Conservation (phyloP, 306 rosid genomes). For the Vigna mungo region DNA sequence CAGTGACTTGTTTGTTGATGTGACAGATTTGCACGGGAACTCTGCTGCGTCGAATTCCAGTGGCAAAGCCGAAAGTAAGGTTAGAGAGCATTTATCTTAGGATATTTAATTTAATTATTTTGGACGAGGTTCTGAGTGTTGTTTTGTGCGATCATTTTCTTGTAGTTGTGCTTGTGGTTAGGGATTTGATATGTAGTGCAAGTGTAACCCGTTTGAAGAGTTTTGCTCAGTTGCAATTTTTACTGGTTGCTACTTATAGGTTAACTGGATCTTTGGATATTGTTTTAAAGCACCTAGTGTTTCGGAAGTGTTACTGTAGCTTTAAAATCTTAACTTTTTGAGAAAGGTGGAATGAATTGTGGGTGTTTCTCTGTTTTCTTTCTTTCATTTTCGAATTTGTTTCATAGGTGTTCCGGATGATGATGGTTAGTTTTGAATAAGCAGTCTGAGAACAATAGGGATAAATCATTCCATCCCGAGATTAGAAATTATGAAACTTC, state of each 20-base stretch:
- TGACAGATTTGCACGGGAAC: slow-evolving; percentile 57
- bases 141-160: slow-evolving; percentile 22
- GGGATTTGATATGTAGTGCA: slow-evolving; percentile 5
- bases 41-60: slow-evolving; percentile 45
- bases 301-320: neutral
- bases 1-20: slow-evolving; percentile 43
- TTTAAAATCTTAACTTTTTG: slow-evolving; percentile 1
- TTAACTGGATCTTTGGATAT: slow-evolving; percentile 2
- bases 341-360: neutral
- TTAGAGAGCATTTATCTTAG: slow-evolving; percentile 52
- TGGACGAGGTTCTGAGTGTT: neutral
- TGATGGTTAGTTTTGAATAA: slow-evolving; percentile 9
- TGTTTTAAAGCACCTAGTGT: neutral
- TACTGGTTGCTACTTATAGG: neutral
- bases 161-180: neutral
- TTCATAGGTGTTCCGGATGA: neutral
- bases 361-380: slow-evolving; percentile 13
- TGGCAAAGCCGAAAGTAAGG: slow-evolving; percentile 62
- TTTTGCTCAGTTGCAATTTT: neutral
- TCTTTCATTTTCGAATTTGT: neutral
- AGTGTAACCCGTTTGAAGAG: slow-evolving; percentile 5
- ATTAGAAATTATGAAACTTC: slow-evolving; percentile 22
- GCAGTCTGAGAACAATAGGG: neutral
- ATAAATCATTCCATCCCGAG: neutral
- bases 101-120: neutral